These are phyloP conservation scores for Flaveria floridana DNA, from an alignment of 140 eudicot species.

Conservation along the genomic window DNA sequence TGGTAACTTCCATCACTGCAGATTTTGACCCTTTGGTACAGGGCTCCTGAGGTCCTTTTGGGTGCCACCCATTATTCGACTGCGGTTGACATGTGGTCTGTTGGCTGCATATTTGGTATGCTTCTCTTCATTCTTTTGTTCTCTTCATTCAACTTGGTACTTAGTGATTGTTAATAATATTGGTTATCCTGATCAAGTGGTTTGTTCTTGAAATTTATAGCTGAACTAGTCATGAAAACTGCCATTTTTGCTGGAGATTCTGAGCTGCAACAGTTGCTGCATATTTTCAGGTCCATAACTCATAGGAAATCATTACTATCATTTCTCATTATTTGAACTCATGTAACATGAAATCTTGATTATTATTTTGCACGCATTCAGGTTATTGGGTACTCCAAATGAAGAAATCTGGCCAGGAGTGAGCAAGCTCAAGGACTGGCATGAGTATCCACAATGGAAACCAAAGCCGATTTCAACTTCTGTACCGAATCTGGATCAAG, in stretches of 20 bases:
- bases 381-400: conserved; percentile 90
- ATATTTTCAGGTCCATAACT: conserved; percentile 73
- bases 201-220: conserved; percentile 35
- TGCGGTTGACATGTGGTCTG: conserved; percentile 95
- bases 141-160: not conserved
- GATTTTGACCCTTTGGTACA: conserved; percentile 91
- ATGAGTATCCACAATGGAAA: conserved; percentile 90
- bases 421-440: conserved; percentile 77
- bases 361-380: conserved; percentile 22
- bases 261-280: conserved; percentile 90
- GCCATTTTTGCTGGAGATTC: conserved; percentile 88
- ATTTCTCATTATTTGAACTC: conserved; percentile 3
- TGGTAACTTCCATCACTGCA: conserved; percentile 24
- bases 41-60: conserved; percentile 94
- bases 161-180: not conserved
- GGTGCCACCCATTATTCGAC: conserved; percentile 88
- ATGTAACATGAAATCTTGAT: conserved; percentile 14
- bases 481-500: conserved; percentile 59
- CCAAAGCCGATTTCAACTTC: conserved; percentile 63
- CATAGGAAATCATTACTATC: not conserved
- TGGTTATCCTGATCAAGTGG: not conserved
- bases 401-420: conserved; percentile 95
- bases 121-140: not conserved
- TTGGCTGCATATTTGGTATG: conserved; percentile 93
- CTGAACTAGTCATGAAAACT: conserved; percentile 67